phyloP scores from a whole-genome alignment of 2,329 filamentous ascomycete species.

The Ophiocordyceps camponoti-floridani region DNA sequence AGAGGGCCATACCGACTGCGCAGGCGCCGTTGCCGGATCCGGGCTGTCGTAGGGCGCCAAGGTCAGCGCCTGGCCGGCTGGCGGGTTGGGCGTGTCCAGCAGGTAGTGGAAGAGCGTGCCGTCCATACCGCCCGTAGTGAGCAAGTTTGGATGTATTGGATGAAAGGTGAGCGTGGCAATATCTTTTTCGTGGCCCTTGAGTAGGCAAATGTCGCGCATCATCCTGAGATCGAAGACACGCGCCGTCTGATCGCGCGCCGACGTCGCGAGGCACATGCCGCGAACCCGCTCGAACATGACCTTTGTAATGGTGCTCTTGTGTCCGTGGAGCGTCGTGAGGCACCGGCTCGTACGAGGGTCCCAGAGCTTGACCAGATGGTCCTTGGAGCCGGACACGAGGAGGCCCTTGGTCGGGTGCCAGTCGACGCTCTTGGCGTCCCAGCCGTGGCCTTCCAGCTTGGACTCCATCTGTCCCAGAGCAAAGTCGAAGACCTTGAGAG shows the following conservation, averaged over 20 bases:
- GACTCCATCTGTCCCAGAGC: conserved; percentile 69
- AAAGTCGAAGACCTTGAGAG: conserved; percentile 92
- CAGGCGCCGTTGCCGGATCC: conserved; percentile 61
- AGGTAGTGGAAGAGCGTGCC: conserved; percentile 86
- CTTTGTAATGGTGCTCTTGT: conserved; percentile 94
- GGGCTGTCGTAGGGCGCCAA: conserved; percentile 71
- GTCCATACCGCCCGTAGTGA: conserved; percentile 81
- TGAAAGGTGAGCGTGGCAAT: conserved; percentile 89
- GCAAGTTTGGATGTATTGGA: conserved; percentile 72
- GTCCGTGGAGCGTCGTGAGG: conserved; percentile 83
- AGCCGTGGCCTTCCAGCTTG: conserved; percentile 79
- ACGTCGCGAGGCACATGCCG: conserved; percentile 75
- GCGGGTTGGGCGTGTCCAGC: conserved; percentile 85
- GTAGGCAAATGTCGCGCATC: conserved; percentile 92
- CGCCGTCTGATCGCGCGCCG: conserved; percentile 81
- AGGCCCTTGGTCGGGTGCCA: conserved; percentile 95
- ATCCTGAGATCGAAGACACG: conserved; percentile 89
- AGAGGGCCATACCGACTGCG: conserved; percentile 83
- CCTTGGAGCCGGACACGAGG: conserved; percentile 90
- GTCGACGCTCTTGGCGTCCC: conserved; percentile 93
- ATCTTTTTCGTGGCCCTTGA: conserved; percentile 92
- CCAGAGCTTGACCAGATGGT: conserved; percentile 95
- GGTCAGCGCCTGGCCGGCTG: conserved; percentile 50
- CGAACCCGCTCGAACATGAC: conserved; percentile 77
- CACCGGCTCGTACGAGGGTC: conserved; percentile 84